Evolutionary conservation across 371 early-diverging fungal species (phyloP).

Genomic region (Apophysomyces trapeziformis): DNA sequence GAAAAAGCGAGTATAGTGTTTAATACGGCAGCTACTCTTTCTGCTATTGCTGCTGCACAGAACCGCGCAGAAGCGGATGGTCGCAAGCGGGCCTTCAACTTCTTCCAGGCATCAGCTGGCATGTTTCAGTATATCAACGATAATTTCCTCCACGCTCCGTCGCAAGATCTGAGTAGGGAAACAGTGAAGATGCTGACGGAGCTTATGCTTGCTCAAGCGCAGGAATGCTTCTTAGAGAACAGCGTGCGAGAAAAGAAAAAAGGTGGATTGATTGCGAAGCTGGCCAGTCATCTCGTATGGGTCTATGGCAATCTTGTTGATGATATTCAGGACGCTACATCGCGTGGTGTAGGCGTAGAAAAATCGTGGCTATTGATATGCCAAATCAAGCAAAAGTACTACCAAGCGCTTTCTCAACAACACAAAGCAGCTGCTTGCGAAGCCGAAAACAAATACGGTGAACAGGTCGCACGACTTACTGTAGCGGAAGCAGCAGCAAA

Average conservation of each 20-base stretch:
- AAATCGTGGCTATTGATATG: constrained; percentile 69
- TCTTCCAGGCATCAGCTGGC: constrained; percentile 92
- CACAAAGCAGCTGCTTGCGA: constrained; percentile 81
- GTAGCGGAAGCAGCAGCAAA: constrained; percentile 83
- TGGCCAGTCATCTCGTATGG: constrained; percentile 87
- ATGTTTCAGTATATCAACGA: constrained; percentile 94
- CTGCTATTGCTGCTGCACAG: constrained; percentile 73
- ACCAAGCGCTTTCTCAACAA: constrained; percentile 81
- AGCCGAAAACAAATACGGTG: constrained; percentile 83
- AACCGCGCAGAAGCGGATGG: constrained; percentile 78
- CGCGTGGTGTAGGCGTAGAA: constrained; percentile 59
- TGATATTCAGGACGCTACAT: constrained; percentile 62
- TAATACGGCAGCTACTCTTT: constrained; percentile 86
- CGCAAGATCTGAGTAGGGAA: constrained; percentile 87
- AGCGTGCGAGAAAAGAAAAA: constrained; percentile 85
- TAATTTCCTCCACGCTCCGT: constrained; percentile 96
- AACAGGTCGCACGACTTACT: constrained; percentile 76
- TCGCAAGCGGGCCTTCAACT: constrained; percentile 81
- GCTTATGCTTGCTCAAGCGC: constrained; percentile 94
- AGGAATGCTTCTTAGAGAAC: constrained; percentile 92
- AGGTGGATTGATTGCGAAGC: constrained; percentile 81
- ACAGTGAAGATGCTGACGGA: constrained; percentile 83
- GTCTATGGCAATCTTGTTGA: constrained; percentile 75
- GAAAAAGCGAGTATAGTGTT: constrained; percentile 96
- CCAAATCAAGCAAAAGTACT: constrained; percentile 87